These are phyloP conservation scores for Agaricus sinodeliciosus DNA, from an alignment of 768 basidiomycete species.

Conservation along the genomic window DNA sequence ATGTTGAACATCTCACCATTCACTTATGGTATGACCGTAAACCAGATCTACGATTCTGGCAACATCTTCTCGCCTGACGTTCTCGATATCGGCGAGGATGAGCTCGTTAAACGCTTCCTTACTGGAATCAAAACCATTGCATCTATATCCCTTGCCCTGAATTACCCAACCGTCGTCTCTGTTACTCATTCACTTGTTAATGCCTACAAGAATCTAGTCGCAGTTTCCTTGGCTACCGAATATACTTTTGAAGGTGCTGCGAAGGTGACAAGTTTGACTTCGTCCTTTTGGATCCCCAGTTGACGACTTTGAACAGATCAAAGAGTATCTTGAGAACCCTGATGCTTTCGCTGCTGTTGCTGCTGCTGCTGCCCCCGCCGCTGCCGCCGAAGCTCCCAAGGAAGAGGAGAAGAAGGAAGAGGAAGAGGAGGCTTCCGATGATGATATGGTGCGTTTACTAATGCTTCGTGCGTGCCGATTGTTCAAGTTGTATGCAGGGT, in stretches of 20 bases:
- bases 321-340: slow-evolving; percentile 96
- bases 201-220: slow-evolving; percentile 97
- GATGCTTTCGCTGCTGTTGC: slow-evolving; percentile 92
- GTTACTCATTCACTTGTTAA: slow-evolving; percentile 95
- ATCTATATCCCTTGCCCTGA: slow-evolving; percentile 89
- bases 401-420: slow-evolving; percentile 76
- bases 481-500: slow-evolving; percentile 44
- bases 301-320: slow-evolving; percentile 46
- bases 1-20: slow-evolving; percentile 99
- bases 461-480: background rate
- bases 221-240: slow-evolving; percentile 83
- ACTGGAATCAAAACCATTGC: slow-evolving; percentile 94
- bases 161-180: slow-evolving; percentile 95
- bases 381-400: slow-evolving; percentile 51
- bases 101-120: slow-evolving; percentile 88
- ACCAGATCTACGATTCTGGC: slow-evolving; percentile 94
- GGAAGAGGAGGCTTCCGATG: slow-evolving; percentile 82
- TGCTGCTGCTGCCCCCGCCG: slow-evolving; percentile 50
- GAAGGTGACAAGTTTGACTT: slow-evolving; percentile 53
- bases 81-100: slow-evolving; percentile 88
- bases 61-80: slow-evolving; percentile 87
- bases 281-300: background rate
- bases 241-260: slow-evolving; percentile 92
- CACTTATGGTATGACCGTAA: slow-evolving; percentile 98
- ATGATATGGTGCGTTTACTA: slow-evolving; percentile 67